phyloP scores from a whole-genome alignment of 225 moss, liverwort and hornwort species.

The Sphagnum tenellum region DNA sequence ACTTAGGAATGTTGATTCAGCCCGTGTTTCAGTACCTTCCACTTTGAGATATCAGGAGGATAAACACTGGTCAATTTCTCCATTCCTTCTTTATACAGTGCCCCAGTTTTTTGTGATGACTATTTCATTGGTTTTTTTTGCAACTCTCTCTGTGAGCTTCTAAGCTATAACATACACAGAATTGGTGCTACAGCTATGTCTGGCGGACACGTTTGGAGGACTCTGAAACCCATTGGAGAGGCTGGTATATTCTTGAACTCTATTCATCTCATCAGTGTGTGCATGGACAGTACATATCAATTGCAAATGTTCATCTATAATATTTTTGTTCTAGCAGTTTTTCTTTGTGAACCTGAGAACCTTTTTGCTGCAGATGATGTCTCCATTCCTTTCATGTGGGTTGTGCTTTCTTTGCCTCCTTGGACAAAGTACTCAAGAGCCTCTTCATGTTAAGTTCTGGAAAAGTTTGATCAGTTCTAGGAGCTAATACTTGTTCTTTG shows the following conservation, averaged over 20 bases:
- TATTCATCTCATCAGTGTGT: too few species aligned
- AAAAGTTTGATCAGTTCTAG: not conserved
- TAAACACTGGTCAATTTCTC: slow-evolving; percentile 53
- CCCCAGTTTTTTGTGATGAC: too few species aligned
- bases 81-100: not conserved
- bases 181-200: slow-evolving; percentile 61
- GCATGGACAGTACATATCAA: too few species aligned
- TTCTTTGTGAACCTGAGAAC: too few species aligned
- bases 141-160: not conserved
- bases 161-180: too few species aligned
- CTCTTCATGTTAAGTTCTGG: too few species aligned
- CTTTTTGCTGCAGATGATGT: too few species aligned
- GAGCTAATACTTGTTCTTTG: slow-evolving; percentile 16
- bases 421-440: too few species aligned
- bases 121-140: not conserved
- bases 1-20: slow-evolving; percentile 84
- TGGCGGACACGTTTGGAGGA: slow-evolving; percentile 86
- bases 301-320: too few species aligned
- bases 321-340: too few species aligned
- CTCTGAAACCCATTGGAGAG: slow-evolving; percentile 90
- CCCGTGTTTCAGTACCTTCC: slow-evolving; percentile 90
- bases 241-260: slow-evolving; percentile 51
- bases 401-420: too few species aligned
- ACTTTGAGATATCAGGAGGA: slow-evolving; percentile 62
- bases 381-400: too few species aligned